Conservation (phyloP, 139 green algal species). For the Edaphochlamys debaryana region DNA sequence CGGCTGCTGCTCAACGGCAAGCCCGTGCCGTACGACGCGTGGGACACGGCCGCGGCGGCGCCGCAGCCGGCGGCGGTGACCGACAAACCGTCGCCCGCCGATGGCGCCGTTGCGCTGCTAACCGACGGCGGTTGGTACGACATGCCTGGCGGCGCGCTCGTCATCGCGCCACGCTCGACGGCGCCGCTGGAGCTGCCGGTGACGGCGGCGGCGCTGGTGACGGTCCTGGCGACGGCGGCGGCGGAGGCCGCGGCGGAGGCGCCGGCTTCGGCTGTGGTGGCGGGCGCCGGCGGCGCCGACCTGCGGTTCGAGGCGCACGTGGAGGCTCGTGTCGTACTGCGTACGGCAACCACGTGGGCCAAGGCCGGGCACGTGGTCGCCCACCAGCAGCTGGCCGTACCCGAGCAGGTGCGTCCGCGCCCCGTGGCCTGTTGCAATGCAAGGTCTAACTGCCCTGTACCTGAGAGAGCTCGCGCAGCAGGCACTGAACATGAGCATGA, state of each 20-base stretch:
- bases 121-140: constrained; percentile 34
- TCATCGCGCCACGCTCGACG: not conserved
- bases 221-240: not conserved
- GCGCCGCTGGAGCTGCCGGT: not conserved
- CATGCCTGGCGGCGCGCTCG: not conserved
- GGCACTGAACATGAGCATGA: too few species aligned
- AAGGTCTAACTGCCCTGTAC: too few species aligned
- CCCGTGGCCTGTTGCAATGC: too few species aligned
- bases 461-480: too few species aligned
- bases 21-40: not conserved
- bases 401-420: not conserved
- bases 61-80: not conserved
- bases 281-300: too few species aligned
- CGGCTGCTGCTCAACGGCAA: constrained; percentile 67
- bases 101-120: not conserved
- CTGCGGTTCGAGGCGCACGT: constrained; percentile 54
- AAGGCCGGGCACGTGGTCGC: constrained; percentile 62
- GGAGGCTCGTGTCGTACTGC: constrained; percentile 63
- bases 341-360: constrained; percentile 54
- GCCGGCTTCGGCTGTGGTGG: too few species aligned
- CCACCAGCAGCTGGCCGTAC: constrained; percentile 54
- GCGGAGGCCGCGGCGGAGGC: not conserved
- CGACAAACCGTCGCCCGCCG: not conserved
- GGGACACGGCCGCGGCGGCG: not conserved
- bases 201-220: not conserved